These are phyloP conservation scores for Pseudogymnoascus destructans DNA, from an alignment of 2,329 filamentous ascomycete genomes.

Conservation along the genomic window DNA sequence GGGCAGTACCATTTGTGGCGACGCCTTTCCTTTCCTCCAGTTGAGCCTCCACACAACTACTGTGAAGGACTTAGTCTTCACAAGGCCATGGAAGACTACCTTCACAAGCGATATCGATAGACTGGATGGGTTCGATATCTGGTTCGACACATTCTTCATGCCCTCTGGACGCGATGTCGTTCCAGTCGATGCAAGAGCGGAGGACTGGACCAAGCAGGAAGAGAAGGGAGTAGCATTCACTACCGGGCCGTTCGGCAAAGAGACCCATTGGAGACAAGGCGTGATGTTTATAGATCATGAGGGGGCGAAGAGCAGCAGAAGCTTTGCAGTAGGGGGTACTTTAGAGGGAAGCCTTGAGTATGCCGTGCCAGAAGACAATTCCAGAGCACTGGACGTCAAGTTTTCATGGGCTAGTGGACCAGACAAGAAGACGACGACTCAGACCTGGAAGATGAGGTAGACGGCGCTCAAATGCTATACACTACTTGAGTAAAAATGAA, in stretches of 20 bases:
- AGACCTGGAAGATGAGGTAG: constrained; percentile 26
- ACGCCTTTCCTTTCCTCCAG: constrained; percentile 53
- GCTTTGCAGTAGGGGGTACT: constrained; percentile 39
- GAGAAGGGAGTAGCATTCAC: constrained; percentile 67
- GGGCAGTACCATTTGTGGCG: constrained; percentile 43
- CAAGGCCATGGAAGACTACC: constrained; percentile 49
- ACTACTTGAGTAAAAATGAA: not conserved
- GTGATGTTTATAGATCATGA: constrained; percentile 52
- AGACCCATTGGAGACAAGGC: constrained; percentile 87
- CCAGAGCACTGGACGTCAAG: constrained; percentile 53
- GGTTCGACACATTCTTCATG: constrained; percentile 91
- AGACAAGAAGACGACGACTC: constrained; percentile 16
- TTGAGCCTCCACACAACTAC: constrained; percentile 65
- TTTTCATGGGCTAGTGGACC: constrained; percentile 40
- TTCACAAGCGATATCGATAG: constrained; percentile 49
- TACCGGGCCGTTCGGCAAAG: constrained; percentile 61
- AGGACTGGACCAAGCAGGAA: constrained; percentile 45
- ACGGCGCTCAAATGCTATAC: not conserved
- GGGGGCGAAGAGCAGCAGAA: constrained; percentile 33
- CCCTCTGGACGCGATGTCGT: constrained; percentile 39
- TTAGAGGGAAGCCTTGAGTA: constrained; percentile 59
- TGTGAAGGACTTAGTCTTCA: constrained; percentile 63
- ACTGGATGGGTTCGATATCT: constrained; percentile 79
- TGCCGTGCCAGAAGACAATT: constrained; percentile 53
- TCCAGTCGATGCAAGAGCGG: constrained; percentile 41